Evolutionary conservation across 2,329 filamentous ascomycete species (phyloP).

Genomic region (Microcyclospora tardicrescens): DNA sequence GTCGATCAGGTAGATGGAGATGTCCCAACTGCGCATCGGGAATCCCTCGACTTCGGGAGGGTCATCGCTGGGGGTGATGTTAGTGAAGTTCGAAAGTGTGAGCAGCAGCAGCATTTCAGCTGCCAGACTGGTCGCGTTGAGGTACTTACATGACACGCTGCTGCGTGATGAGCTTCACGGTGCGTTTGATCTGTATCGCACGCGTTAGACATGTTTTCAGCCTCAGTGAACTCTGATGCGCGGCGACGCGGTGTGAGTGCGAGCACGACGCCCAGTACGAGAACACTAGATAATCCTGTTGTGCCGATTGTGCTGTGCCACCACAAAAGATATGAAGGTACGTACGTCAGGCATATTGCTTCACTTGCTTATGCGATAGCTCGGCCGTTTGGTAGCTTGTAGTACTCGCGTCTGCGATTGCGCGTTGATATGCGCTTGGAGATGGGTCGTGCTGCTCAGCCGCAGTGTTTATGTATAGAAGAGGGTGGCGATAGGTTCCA

Average conservation of each 20-base stretch:
- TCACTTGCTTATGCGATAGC: background rate
- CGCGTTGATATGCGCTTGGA: too few species aligned
- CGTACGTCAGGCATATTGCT: slow-evolving; percentile 9
- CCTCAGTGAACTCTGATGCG: too few species aligned
- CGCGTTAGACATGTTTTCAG: slow-evolving; percentile 2
- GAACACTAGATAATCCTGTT: too few species aligned
- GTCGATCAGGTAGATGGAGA: slow-evolving; percentile 73
- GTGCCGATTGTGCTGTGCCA: too few species aligned
- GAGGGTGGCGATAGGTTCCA: too few species aligned
- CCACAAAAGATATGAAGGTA: background rate
- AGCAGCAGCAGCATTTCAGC: background rate
- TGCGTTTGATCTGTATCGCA: slow-evolving; percentile 56
- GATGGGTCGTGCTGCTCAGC: too few species aligned
- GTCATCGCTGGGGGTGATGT: slow-evolving; percentile 47
- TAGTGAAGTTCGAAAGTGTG: slow-evolving; percentile 5
- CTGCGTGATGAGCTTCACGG: slow-evolving; percentile 84
- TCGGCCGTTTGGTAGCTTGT: background rate
- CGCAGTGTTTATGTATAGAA: too few species aligned
- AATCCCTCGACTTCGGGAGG: slow-evolving; percentile 73
- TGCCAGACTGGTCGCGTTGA: slow-evolving; percentile 3
- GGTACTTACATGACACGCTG: slow-evolving; percentile 68
- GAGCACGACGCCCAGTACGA: too few species aligned
- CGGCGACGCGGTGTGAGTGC: too few species aligned
- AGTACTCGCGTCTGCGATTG: background rate
- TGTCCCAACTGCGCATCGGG: slow-evolving; percentile 85